Base-by-base conservation (phyloP, 2,329 filamentous ascomycete genomes). In the Zymoseptoria pseudotritici region DNA sequence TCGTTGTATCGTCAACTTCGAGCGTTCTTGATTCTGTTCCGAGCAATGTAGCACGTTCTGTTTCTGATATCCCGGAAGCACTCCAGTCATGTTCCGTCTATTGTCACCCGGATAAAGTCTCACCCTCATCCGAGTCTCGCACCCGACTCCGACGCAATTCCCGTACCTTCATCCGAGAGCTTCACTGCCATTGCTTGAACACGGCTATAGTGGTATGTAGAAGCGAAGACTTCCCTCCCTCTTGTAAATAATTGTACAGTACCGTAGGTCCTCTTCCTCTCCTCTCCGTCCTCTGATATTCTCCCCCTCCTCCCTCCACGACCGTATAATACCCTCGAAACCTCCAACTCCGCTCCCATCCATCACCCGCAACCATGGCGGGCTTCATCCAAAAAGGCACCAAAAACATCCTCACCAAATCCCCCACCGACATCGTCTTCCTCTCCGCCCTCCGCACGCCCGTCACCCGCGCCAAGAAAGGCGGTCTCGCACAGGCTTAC, bases 381-480 rank as follows among this genome's bases (percentile, higher is more conserved):
- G 22, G 22, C 22, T 24, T 24, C 69, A 64, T 79, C 10, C 77
- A 77, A 61, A 67, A 66, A 71, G 90, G 90, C 70, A 80, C 93
- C 64, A 84, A 86, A 67, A 83, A 87, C 70, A 85, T 96, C 67
- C 85, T 96, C 61, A 77, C 86, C 70, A 96, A 94, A 75, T 78
- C 86, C 22, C 88, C 91, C 50, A 83, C 86, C 65, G 92, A 97
- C 77, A 83, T 91, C 50, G 90, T 97, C 69, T 88, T 97, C 72
- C 86, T 96, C 68, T 95, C 91, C 20, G 86, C 91, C n/a, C 83
- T 96, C 50, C 90, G 92, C 67, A 97, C 92, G 7, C 89, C 92
- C 50, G 83, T 97, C 65, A 93, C 89, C 61, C 86, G 90, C 64
- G 85, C 91, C 50, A 88, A 91, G 79, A 90, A 90, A 71, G 92